A percentile compares a stretch with the other conserved stretches of the same genome.
Conservation (phyloP, 2,329 filamentous ascomycete species). For the Talaromyces sp. region DNA sequence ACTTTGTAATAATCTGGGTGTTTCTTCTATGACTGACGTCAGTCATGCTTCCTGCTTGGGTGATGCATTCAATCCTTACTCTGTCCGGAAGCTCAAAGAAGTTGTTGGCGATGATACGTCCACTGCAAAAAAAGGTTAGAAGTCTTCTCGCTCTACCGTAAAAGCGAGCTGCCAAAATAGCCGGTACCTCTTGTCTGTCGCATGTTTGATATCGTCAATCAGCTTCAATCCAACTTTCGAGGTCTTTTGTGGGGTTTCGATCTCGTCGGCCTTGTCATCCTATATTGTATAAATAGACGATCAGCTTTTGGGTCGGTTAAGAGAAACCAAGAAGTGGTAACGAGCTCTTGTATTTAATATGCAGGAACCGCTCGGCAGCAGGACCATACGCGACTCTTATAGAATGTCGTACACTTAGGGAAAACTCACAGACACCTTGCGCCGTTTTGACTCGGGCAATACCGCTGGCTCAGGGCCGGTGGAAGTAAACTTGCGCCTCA, state of each 20-base stretch:
- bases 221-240: constrained; percentile 67
- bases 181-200: constrained; percentile 72
- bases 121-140: constrained; percentile 46
- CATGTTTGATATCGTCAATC: constrained; percentile 67
- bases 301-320: background rate
- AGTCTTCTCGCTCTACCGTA: background rate
- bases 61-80: constrained; percentile 29
- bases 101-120: constrained; percentile 66
- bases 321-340: background rate
- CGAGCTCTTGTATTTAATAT: background rate
- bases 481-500: constrained; percentile 53
- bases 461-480: constrained; percentile 45
- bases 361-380: background rate
- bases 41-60: background rate
- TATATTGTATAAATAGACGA: background rate
- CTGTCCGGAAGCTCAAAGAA: constrained; percentile 67
- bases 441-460: constrained; percentile 53
- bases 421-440: constrained; percentile 54
- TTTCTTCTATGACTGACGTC: constrained; percentile 40
- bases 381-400: background rate
- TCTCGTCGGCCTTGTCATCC: constrained; percentile 17
- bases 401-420: background rate
- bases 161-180: background rate
- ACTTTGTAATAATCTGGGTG: constrained; percentile 71
- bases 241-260: constrained; percentile 63